These are phyloP conservation scores for Monilinia polystroma DNA, from an alignment of 2,329 filamentous ascomycete species.

Conservation along the genomic window DNA sequence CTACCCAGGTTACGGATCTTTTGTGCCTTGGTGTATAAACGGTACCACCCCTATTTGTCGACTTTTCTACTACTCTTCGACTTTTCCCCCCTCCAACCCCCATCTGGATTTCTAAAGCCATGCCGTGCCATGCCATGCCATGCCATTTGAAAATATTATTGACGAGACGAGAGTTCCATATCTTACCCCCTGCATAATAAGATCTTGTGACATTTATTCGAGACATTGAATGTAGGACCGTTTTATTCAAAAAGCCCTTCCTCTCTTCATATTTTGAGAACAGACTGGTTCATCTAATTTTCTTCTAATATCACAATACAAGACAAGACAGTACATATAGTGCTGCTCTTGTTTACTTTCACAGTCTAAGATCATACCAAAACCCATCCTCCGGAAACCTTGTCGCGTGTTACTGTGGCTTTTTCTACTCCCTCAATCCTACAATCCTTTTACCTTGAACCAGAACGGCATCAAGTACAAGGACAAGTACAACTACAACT, in stretches of 20 bases:
- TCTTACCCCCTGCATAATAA: constrained; percentile 28
- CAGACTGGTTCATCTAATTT: constrained; percentile 16
- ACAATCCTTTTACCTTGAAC: background rate
- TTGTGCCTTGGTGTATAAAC: too few species aligned
- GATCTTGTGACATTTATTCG: constrained; percentile 28
- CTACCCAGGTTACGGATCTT: too few species aligned
- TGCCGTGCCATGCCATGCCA: too few species aligned
- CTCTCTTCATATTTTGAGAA: constrained; percentile 23
- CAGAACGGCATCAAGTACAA: background rate
- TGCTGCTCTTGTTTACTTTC: too few species aligned
- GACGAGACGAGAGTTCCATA: constrained; percentile 14
- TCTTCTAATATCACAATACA: constrained; percentile 2
- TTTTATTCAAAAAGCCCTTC: constrained; percentile 18
- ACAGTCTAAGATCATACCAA: background rate
- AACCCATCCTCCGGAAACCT: background rate
- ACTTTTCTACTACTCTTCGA: too few species aligned
- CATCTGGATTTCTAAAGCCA: background rate
- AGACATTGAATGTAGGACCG: constrained; percentile 30
- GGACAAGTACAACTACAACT: background rate
- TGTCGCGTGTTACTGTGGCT: constrained; percentile 21
- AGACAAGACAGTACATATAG: background rate
- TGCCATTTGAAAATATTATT: background rate
- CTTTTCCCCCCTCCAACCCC: background rate
- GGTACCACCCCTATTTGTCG: too few species aligned
- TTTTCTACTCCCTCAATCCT: constrained; percentile 4